Conservation (phyloP, 306 rosid species). For the Cucumis hystrix region DNA sequence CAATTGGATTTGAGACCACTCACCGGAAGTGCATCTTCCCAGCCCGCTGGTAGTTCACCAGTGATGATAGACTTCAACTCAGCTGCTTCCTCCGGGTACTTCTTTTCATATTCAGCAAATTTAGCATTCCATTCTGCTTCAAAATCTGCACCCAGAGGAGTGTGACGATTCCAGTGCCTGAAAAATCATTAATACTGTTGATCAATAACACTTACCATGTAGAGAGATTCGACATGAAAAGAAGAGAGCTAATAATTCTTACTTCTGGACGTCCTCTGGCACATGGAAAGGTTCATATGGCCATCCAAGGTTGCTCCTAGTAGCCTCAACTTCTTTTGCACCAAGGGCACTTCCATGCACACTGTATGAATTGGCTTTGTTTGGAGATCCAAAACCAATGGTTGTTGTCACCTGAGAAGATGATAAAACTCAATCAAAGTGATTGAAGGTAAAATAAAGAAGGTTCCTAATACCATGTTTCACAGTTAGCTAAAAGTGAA, state of each 20-base stretch:
- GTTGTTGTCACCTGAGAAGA: constrained; percentile 81
- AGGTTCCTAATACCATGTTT: neutral
- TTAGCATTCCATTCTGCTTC: constrained; percentile 91
- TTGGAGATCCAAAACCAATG: constrained; percentile 97
- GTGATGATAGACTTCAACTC: constrained; percentile 54
- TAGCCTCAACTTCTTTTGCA: constrained; percentile 97
- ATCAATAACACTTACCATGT: constrained; percentile 10
- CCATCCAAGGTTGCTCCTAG: constrained; percentile 92
- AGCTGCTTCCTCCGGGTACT: constrained; percentile 71
- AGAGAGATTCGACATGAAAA: neutral
- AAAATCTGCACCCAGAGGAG: constrained; percentile 56
- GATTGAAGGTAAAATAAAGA: neutral
- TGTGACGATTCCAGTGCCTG: constrained; percentile 97
- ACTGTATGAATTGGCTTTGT: constrained; percentile 93
- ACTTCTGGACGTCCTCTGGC: constrained; percentile 90
- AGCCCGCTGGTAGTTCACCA: constrained; percentile 75
- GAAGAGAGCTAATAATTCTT: constrained; percentile 10
- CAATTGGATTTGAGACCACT: constrained; percentile 15
- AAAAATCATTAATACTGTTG: constrained; percentile 2
- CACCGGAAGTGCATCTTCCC: constrained; percentile 98
- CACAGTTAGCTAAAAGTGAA: neutral
- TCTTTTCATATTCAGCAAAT: constrained; percentile 85
- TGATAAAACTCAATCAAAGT: neutral
- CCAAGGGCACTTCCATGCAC: constrained; percentile 97
- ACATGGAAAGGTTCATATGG: constrained; percentile 93